These are phyloP conservation scores for Aspergillus leporis DNA, from an alignment of 495 filamentous ascomycete genomes.

Conservation along the genomic window DNA sequence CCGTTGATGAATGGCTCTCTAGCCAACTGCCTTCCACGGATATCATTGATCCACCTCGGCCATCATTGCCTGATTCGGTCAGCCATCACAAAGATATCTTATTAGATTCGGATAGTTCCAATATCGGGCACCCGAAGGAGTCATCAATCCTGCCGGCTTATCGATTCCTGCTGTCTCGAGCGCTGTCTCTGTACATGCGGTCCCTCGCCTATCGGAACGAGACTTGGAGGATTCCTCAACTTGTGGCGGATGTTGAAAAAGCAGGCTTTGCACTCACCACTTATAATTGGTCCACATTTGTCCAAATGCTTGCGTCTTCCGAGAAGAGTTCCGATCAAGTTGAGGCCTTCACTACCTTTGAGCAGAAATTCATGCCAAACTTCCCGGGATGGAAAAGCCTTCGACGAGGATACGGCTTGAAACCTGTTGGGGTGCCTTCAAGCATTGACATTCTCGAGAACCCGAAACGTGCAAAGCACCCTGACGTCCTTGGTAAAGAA, in stretches of 20 bases:
- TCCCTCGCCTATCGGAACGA: constrained; percentile 51
- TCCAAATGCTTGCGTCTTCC: constrained; percentile 51
- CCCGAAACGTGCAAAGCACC: constrained; percentile 18
- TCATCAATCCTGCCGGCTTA: constrained; percentile 50
- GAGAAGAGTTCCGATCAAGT: constrained; percentile 30
- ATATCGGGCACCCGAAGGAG: neutral
- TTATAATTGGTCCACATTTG: constrained; percentile 52
- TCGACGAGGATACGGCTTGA: constrained; percentile 31
- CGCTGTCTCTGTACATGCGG: constrained; percentile 62
- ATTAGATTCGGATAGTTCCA: neutral
- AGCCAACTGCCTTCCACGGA: neutral
- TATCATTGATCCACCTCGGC: constrained; percentile 10
- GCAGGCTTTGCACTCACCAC: constrained; percentile 68
- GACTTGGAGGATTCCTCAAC: constrained; percentile 42
- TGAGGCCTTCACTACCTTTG: constrained; percentile 67
- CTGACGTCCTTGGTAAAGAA: constrained; percentile 30
- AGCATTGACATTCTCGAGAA: constrained; percentile 28
- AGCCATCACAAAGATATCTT: neutral
- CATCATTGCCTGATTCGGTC: constrained; percentile 6
- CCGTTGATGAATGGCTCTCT: constrained; percentile 24
- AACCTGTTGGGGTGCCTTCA: constrained; percentile 29
- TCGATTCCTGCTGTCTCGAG: constrained; percentile 57
- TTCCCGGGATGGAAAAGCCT: constrained; percentile 69
- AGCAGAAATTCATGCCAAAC: constrained; percentile 69
- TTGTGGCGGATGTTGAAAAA: constrained; percentile 51